Conservation (phyloP, 2,329 filamentous ascomycete species). For the Aspergillus fischeri region DNA sequence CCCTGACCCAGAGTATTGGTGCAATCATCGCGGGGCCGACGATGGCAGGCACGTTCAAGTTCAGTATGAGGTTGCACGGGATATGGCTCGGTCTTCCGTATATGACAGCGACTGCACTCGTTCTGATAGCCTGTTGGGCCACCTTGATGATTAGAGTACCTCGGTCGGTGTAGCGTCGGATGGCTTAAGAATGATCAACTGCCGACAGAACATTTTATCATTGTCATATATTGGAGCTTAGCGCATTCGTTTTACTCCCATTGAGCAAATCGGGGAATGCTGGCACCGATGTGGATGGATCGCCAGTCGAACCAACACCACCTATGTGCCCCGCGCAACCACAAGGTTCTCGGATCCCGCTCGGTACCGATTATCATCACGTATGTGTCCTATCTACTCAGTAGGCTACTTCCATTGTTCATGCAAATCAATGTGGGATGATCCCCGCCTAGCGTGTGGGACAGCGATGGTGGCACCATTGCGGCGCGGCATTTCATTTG, state of each 20-base stretch:
- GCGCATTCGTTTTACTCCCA: too few relatives aligned
- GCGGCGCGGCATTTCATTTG: too few relatives aligned
- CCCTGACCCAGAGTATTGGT: slow-evolving; percentile 7
- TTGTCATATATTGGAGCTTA: neutral
- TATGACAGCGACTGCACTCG: neutral
- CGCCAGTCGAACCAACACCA: neutral
- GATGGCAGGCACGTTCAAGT: slow-evolving; percentile 3
- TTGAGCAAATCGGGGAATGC: neutral
- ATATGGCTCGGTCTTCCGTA: slow-evolving; percentile 10
- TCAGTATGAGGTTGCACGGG: slow-evolving; percentile 5
- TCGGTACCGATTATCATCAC: neutral
- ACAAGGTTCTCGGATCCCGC: neutral
- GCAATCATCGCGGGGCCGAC: slow-evolving; percentile 7
- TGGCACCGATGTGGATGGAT: neutral
- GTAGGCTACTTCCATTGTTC: neutral
- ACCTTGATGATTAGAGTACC: neutral
- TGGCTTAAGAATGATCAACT: neutral
- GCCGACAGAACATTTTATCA: neutral
- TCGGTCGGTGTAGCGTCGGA: neutral
- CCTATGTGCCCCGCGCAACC: neutral
- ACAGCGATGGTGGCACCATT: neutral
- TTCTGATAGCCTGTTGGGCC: neutral
- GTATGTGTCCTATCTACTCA: too few relatives aligned
- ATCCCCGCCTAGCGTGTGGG: neutral
- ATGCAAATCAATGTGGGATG: neutral